A percentile compares a stretch with the other conserved stretches of the same genome.
Conservation (phyloP, 306 rosid species). For the Prosopis cineraria region DNA sequence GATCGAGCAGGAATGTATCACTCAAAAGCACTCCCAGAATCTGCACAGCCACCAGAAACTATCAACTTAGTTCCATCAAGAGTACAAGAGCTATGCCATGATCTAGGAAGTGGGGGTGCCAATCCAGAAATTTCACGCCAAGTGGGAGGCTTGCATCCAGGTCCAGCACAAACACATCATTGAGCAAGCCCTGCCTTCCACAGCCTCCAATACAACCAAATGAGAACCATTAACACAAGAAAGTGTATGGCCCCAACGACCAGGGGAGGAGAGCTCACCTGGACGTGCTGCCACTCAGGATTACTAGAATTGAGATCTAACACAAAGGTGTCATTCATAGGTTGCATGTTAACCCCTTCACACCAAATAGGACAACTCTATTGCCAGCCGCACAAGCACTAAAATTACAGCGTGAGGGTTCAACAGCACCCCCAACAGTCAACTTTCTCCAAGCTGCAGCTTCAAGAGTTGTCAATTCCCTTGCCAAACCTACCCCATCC, state of each 20-base stretch:
- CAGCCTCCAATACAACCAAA: conserved; percentile 98
- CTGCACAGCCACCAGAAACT: conserved; percentile 99
- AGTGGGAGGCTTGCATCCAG: conserved; percentile 93
- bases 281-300: conserved; percentile 98
- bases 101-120: conserved; percentile 99
- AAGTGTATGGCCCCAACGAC: conserved; percentile 99
- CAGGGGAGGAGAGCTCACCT: conserved; percentile 99
- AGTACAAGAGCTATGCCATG: conserved; percentile 99
- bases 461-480: conserved; percentile 90
- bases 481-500: conserved; percentile 89
- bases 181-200: conserved; percentile 95
- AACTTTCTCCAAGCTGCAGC: conserved; percentile 87
- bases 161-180: conserved; percentile 94
- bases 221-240: conserved; percentile 94
- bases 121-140: conserved; percentile 99
- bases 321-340: conserved; percentile 97
- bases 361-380: conserved; percentile 87
- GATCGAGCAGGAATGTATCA: conserved; percentile 94
- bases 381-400: conserved; percentile 95
- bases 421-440: conserved; percentile 82
- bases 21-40: conserved; percentile 98
- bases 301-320: conserved; percentile 85
- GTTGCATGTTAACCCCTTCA: conserved; percentile 97
- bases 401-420: conserved; percentile 92
- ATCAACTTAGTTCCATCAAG: conserved; percentile 98